phyloP scores from a whole-genome alignment of 352 stramenopile genomes.

The Pythium apleroticum region DNA sequence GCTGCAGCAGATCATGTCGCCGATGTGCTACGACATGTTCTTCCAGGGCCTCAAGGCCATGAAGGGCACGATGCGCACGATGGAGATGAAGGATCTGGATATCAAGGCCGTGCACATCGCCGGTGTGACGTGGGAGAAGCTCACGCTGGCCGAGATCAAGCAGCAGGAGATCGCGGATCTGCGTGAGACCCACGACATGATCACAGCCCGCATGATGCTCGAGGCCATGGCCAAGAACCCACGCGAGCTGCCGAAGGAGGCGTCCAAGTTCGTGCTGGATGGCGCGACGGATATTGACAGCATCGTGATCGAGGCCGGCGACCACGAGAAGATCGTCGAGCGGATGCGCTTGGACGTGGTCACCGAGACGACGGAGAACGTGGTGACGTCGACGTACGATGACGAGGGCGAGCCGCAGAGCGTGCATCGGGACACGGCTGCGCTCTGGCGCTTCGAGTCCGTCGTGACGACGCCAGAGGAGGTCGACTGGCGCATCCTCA shows the following conservation, averaged over 20 bases:
- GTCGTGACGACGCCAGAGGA: constrained; percentile 51
- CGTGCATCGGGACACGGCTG: constrained; percentile 28
- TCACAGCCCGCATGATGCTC: constrained; percentile 23
- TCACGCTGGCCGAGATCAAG: constrained; percentile 30
- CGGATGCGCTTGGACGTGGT: constrained; percentile 28
- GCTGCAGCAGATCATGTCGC: constrained; percentile 31
- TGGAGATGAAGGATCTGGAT: constrained; percentile 32
- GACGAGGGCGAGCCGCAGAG: constrained; percentile 11
- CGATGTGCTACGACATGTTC: constrained; percentile 33
- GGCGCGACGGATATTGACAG: constrained; percentile 24
- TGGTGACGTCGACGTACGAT: constrained; percentile 24
- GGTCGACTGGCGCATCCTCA: constrained; percentile 63
- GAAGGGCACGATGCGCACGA: constrained; percentile 27
- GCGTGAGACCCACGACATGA: constrained; percentile 24
- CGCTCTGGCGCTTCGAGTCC: constrained; percentile 58
- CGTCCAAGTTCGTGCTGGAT: constrained; percentile 4
- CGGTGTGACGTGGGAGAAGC: constrained; percentile 25
- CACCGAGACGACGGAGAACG: constrained; percentile 25
- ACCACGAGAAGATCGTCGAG: constrained; percentile 32
- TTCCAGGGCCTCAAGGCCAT: constrained; percentile 31
- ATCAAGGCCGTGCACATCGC: constrained; percentile 29
- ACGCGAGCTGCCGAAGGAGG: background rate
- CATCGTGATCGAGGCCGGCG: constrained; percentile 31
- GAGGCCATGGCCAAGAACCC: constrained; percentile 16
- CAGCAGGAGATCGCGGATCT: constrained; percentile 28